Evolutionary conservation across 73 alveolate genomes (phyloP), one percentile per base, ranked within the genome.

Genomic region (Tetrahymena borealis): DNA sequence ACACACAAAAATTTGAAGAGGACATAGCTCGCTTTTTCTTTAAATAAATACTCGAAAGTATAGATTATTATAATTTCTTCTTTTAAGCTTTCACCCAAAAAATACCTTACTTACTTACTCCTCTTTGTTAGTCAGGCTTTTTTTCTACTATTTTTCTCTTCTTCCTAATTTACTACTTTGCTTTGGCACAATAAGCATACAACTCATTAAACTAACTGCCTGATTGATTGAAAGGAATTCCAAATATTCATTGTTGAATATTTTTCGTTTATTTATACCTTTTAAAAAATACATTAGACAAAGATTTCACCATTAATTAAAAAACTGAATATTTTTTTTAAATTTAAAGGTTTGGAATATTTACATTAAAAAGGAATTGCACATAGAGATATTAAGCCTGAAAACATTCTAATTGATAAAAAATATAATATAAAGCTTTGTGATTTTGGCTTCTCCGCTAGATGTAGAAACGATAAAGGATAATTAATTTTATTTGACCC

Each of bases 351-450:
- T 35, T 28, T 93, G 38, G 38, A 40, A 11, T 93, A 93, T 40
- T 40, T 93, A 18, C 95, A 93, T 41, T 91, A 93, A 93, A 40
- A 93, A 32, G 93, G 93, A 85, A 13, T 93, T 11, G 33, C 91
- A 16, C 95, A 93, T 93, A 38, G 95, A 93, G 95, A 93, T 39
- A 93, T 93, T 6, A 93, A 93, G 32, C 95, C 95, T 32, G 95
- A 93, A 20, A 93, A 93, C 20, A 93, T 93, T 12, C 90, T 93
- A 91, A 93, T 93, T 39, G 95, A 93, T 33, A 93, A 93, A 93
- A 32, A 31, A 9, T 37, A 79, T 31, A 93, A 93, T 33, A 79
- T 93, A 37, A 93, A 93, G 93, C 91, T 93, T 7, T 79, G 90
- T 93, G 95, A 93, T 93, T 93, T 93, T 78, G 95, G 95, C 39